Evolutionary conservation across 2,329 filamentous ascomycete genomes (phyloP).

Genomic region (Aspergillus caelatus): DNA sequence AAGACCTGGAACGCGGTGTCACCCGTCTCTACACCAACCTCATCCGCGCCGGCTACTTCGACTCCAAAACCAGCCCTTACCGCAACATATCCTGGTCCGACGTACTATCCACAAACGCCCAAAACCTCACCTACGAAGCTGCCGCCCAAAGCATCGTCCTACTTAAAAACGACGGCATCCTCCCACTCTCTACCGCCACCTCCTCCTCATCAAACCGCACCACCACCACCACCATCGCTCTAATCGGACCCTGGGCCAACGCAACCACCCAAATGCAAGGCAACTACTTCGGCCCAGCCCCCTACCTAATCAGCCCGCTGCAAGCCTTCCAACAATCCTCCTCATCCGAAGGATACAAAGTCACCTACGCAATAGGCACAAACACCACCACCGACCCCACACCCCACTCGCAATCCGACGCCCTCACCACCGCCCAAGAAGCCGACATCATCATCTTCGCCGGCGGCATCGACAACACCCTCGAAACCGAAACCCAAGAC

Average conservation of each 20-base stretch:
- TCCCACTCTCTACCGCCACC: conserved; percentile 44
- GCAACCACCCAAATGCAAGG: conserved; percentile 61
- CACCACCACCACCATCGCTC: conserved; percentile 48
- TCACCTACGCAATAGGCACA: conserved; percentile 49
- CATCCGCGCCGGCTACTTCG: conserved; percentile 57
- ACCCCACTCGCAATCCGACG: conserved; percentile 31
- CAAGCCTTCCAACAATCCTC: conserved; percentile 52
- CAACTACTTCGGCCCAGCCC: conserved; percentile 60
- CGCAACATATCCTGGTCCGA: conserved; percentile 57
- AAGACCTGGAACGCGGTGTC: conserved; percentile 51
- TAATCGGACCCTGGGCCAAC: conserved; percentile 63
- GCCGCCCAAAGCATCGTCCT: conserved; percentile 51
- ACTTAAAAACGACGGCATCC: conserved; percentile 56
- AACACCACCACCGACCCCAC: conserved; percentile 34
- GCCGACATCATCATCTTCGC: conserved; percentile 44
- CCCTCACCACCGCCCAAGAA: conserved; percentile 37
- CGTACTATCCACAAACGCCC: conserved; percentile 58
- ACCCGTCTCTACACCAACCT: conserved; percentile 54
- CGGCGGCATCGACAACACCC: conserved; percentile 46
- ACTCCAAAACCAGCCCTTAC: conserved; percentile 50
- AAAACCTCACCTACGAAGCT: conserved; percentile 60
- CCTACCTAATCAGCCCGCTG: conserved; percentile 58
- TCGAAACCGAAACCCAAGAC: conserved; percentile 47
- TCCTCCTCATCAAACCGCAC: conserved; percentile 14
- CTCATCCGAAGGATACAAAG: conserved; percentile 37